phyloP scores from a whole-genome alignment of 2,329 filamentous ascomycete species.

The Aspergillus sp. region DNA sequence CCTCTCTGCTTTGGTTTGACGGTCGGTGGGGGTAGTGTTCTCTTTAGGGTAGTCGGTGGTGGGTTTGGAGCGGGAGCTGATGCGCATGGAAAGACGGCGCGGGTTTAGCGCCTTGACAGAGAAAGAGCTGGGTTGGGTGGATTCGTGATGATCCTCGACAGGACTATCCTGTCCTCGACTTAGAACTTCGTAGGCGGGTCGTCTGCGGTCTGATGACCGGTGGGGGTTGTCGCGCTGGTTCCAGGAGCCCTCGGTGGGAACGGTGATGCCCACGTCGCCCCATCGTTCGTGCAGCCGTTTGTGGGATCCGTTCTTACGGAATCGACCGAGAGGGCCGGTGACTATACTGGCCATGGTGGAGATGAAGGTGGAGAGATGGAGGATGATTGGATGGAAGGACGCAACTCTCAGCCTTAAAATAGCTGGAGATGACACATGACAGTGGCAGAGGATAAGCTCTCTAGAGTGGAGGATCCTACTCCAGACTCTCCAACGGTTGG shows the following conservation, averaged over 20 bases:
- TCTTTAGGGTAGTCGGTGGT: slow-evolving; percentile 4
- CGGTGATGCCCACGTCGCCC: slow-evolving; percentile 42
- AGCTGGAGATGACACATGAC: neutral
- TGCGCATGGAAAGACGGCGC: slow-evolving; percentile 32
- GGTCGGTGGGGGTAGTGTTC: neutral
- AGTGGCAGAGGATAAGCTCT: neutral
- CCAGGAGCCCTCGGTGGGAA: slow-evolving; percentile 43
- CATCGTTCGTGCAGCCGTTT: slow-evolving; percentile 41
- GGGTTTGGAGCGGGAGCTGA: slow-evolving; percentile 27
- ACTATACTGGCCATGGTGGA: slow-evolving; percentile 32
- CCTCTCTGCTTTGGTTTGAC: slow-evolving; percentile 13
- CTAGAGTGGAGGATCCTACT: neutral
- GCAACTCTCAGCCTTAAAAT: neutral
- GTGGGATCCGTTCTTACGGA: slow-evolving; percentile 31
- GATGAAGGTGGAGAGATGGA: neutral
- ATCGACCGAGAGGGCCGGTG: slow-evolving; percentile 32
- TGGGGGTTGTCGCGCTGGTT: slow-evolving; percentile 37
- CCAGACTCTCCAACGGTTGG: neutral
- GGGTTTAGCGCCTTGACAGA: slow-evolving; percentile 27
- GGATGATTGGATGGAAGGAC: neutral
- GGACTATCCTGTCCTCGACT: neutral
- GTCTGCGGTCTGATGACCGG: slow-evolving; percentile 19
- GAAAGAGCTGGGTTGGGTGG: slow-evolving; percentile 21
- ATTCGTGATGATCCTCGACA: neutral
- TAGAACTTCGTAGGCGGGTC: slow-evolving; percentile 20